Percentiles rank a stretch among this genome's conserved stretches.
phyloP scores from a whole-genome alignment of 306 rosid genomes.

The Corylus avellana region DNA sequence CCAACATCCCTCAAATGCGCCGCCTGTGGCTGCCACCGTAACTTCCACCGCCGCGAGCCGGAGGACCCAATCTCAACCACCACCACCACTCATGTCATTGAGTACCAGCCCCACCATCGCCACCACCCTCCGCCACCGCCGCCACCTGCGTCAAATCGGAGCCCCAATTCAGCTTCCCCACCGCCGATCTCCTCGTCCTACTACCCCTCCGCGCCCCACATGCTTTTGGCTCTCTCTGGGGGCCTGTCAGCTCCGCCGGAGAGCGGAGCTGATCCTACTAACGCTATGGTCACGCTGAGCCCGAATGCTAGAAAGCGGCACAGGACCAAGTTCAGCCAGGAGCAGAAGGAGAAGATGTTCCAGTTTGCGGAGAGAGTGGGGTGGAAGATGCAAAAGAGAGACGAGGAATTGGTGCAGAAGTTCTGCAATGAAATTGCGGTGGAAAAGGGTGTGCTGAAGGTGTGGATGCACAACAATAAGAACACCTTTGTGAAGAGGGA shows the following conservation, averaged over 20 bases:
- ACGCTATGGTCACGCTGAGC: constrained; percentile 21
- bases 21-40: constrained; percentile 97
- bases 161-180: constrained; percentile 84
- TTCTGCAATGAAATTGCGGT: constrained; percentile 73
- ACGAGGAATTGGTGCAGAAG: constrained; percentile 58
- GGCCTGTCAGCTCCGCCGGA: constrained; percentile 51
- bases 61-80: constrained; percentile 56
- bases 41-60: constrained; percentile 94
- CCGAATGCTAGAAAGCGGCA: constrained; percentile 55
- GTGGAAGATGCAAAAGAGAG: constrained; percentile 98
- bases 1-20: constrained; percentile 89
- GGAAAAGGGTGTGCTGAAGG: constrained; percentile 74
- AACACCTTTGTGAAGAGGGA: constrained; percentile 59
- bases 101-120: constrained; percentile 85
- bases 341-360: constrained; percentile 87
- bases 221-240: constrained; percentile 80
- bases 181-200: constrained; percentile 97
- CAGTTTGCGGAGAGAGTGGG: constrained; percentile 75
- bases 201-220: constrained; percentile 92
- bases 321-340: constrained; percentile 73
- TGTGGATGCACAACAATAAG: constrained; percentile 99
- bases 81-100: constrained; percentile 58
- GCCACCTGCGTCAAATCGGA: constrained; percentile 38
- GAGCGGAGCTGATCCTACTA: constrained; percentile 31
- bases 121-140: constrained; percentile 70